Base-by-base conservation (phyloP, 495 filamentous ascomycete species). In the Bathelium albidoporum region DNA sequence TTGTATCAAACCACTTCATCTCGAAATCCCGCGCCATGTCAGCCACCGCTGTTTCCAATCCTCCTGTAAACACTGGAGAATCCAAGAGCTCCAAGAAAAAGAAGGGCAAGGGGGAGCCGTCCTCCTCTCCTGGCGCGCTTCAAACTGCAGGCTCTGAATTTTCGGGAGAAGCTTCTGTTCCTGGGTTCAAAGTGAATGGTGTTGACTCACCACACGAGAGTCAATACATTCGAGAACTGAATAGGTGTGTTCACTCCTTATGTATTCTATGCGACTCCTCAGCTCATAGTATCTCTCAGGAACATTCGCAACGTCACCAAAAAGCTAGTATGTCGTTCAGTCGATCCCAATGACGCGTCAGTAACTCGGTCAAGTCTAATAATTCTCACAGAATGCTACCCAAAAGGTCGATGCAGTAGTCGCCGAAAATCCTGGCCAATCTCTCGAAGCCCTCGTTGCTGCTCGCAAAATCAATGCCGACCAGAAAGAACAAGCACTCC, bases 401-500 rank as follows among this genome's bases (percentile, higher is more conserved):
- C 78, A 85, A 63, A 95, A 90, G 74, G 87, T 91, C 64, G 90
- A 95, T 65, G 67, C 80, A 53, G 83, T 95, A 62, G 75, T 95
- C 70, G 85, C 84, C 43, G 89, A 91, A 72, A 86, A 95, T 77
- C 82, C 84, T 32, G 83, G 74, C 69, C 86, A 86, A 73, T 82
- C 83, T 1, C 84, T 97, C 55, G 92, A 97, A 61, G 85, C 94
- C n/a, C 84, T 97, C 32, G 86, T 97, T 16, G 75, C 80, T 10
- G 73, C 81, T 60, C 89, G 88, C 77, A 89, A 93, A 73, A 92
- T 99, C 80, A 99, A 97, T 72, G 67, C 76, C 68, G 95, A 99
- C 75, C 91, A 97, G 74, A 95, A 91, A 74, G 85, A 88, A 9
- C 89, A 96, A 76, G 84, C 85, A 28, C 76, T 87, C 65, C 95